A percentile compares a stretch with the other conserved stretches of the same genome.
Evolutionary conservation across 257 asterid species (phyloP).

Genomic region (Euphrasia confusa): DNA sequence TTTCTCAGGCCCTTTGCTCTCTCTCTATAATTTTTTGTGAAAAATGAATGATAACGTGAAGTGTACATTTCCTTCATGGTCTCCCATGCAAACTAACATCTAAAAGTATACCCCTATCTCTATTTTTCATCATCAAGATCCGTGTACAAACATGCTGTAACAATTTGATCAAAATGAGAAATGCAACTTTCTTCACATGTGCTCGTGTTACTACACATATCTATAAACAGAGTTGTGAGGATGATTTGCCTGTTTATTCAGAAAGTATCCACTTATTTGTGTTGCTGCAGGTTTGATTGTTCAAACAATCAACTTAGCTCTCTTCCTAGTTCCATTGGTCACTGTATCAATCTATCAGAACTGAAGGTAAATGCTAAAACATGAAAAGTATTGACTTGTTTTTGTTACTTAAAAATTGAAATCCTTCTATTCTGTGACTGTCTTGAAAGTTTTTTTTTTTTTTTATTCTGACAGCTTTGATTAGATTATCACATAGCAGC

Average conservation of each 20-base stretch:
- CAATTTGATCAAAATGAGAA: slow-evolving; percentile 9
- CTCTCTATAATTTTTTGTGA: not conserved
- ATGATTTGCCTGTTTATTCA: slow-evolving; percentile 22
- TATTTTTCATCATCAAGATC: not conserved
- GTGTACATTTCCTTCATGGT: not conserved
- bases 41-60: not conserved
- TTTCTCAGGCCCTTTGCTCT: slow-evolving; percentile 6
- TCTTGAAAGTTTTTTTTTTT: not conserved
- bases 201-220: not conserved
- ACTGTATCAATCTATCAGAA: slow-evolving; percentile 60
- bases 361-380: slow-evolving; percentile 54
- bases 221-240: slow-evolving; percentile 17
- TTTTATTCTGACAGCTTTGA: not conserved
- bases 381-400: not conserved
- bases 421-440: not conserved
- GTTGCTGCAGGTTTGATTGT: slow-evolving; percentile 76
- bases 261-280: slow-evolving; percentile 19
- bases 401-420: slow-evolving; percentile 9
- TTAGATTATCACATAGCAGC: slow-evolving; percentile 1
- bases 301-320: slow-evolving; percentile 64
- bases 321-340: slow-evolving; percentile 77
- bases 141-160: not conserved
- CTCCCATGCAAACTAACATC: not conserved
- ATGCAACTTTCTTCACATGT: slow-evolving; percentile 10
- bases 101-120: not conserved